These are phyloP conservation scores for Tagetes patula DNA, from an alignment of 129 eudicot genomes.

Conservation along the genomic window DNA sequence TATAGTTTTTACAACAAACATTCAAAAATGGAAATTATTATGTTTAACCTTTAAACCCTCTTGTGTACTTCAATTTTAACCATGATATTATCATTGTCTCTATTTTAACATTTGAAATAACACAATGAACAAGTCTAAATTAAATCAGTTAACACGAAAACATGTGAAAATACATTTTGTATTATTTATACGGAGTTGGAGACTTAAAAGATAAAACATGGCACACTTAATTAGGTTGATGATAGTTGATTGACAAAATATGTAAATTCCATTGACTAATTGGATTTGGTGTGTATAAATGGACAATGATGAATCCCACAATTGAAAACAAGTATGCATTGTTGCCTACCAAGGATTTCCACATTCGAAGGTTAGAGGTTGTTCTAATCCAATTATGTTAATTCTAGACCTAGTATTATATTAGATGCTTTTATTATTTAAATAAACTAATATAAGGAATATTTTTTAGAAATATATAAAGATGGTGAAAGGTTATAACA, in stretches of 20 bases:
- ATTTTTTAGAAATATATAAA: background rate
- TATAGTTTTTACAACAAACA: too few relatives aligned
- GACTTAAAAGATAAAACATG: background rate
- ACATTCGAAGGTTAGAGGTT: slow-evolving; percentile 30
- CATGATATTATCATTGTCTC: too few relatives aligned
- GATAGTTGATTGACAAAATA: background rate
- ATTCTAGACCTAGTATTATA: background rate
- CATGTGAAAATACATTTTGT: too few relatives aligned
- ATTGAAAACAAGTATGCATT: slow-evolving; percentile 6
- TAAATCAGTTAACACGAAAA: too few relatives aligned
- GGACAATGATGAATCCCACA: slow-evolving; percentile 35
- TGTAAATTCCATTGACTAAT: slow-evolving; percentile 23
- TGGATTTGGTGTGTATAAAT: background rate
- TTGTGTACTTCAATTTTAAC: too few relatives aligned
- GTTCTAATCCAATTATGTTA: slow-evolving; percentile 29
- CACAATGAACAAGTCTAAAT: too few relatives aligned
- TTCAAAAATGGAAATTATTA: too few relatives aligned
- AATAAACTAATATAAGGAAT: background rate
- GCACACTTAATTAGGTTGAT: background rate
- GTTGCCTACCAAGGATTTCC: slow-evolving; percentile 32
- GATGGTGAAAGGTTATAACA: too few relatives aligned
- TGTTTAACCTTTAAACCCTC: too few relatives aligned
- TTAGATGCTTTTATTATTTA: background rate
- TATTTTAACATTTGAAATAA: too few relatives aligned
- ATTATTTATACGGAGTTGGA: too few relatives aligned